Conservation (phyloP, 768 basidiomycete species). For the Russula emetica region DNA sequence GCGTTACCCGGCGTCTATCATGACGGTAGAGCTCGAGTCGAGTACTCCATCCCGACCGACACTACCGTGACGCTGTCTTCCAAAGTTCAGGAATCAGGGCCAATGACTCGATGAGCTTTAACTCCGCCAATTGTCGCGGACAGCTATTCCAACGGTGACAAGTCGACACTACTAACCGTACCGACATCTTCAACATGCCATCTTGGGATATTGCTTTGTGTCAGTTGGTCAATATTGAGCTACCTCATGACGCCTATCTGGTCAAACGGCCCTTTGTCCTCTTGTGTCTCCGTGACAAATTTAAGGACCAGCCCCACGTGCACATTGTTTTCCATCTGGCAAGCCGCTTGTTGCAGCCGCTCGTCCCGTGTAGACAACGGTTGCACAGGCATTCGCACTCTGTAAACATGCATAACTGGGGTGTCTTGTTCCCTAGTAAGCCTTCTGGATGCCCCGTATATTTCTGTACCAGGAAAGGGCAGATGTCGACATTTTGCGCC, state of each 20-base stretch:
- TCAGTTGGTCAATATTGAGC: background rate
- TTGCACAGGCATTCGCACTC: background rate
- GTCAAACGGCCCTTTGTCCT: background rate
- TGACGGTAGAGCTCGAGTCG: no score
- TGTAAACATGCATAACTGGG: constrained; percentile 1
- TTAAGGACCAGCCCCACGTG: background rate
- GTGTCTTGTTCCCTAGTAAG: background rate
- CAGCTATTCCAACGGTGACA: background rate
- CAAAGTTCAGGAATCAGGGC: background rate
- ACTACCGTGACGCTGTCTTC: no score
- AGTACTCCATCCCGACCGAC: no score
- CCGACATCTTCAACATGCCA: constrained; percentile 16
- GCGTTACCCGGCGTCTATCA: no score
- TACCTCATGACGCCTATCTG: background rate
- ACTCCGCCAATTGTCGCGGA: background rate
- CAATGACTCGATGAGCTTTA: background rate
- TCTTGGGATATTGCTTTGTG: constrained; percentile 20
- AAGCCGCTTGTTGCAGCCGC: constrained; percentile 16
- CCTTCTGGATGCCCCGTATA: constrained; percentile 6
- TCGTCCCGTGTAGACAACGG: background rate
- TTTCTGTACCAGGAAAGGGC: background rate
- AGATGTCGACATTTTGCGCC: background rate
- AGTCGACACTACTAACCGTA: background rate
- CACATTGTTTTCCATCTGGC: constrained; percentile 24
- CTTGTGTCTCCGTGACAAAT: background rate